Percentiles rank a stretch among this genome's conserved stretches.
phyloP scores from a whole-genome alignment of 2,329 filamentous ascomycete species.

The Zasmidium citrigriseum region DNA sequence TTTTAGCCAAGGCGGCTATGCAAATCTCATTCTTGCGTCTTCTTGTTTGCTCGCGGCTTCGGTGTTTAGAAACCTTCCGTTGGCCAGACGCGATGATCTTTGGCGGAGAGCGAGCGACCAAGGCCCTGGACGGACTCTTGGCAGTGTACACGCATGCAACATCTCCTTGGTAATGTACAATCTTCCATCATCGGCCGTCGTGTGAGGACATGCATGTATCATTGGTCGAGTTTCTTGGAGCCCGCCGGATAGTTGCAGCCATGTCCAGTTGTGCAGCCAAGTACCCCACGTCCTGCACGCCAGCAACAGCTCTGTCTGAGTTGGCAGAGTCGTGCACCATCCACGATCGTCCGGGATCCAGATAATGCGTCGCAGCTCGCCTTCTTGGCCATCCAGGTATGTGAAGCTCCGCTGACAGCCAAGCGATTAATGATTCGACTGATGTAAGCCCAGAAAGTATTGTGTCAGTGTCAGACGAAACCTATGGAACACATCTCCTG shows the following conservation, averaged over 20 bases:
- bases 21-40: constrained; percentile 8
- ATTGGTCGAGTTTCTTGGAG: neutral
- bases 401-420: neutral
- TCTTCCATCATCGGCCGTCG: neutral
- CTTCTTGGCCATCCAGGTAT: neutral
- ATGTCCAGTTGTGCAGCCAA: no score
- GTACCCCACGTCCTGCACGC: no score
- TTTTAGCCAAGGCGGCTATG: constrained; percentile 18
- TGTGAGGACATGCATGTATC: neutral
- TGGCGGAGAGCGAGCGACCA: neutral
- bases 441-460: neutral
- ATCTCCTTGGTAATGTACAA: neutral
- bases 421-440: neutral
- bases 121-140: neutral
- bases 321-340: neutral
- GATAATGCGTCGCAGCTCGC: neutral
- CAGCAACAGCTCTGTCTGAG: neutral
- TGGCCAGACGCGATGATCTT: neutral
- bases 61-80: neutral
- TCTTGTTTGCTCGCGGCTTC: neutral
- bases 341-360: neutral
- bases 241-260: no score
- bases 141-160: neutral
- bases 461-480: neutral
- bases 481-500: neutral